Evolutionary conservation across 2,329 filamentous ascomycete species (phyloP), one percentile per base, ranked within the genome.

Genomic region (Arthrobotrys musiformis): DNA sequence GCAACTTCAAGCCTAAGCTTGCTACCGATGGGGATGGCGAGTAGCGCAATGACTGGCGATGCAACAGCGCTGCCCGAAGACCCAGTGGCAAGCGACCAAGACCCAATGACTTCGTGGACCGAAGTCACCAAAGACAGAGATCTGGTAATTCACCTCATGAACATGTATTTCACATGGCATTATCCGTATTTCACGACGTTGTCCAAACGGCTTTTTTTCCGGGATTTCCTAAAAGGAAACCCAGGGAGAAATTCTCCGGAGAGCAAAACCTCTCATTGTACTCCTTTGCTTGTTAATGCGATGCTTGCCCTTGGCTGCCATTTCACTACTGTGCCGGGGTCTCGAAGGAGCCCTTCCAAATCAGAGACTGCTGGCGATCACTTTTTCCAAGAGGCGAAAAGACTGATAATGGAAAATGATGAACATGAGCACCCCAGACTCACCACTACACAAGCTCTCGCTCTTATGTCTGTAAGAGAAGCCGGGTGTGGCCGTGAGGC

Each of bases 151-250:
- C 94, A 97, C 83, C 88, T 99, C 17, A 89, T 99, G 82, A 94
- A 94, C 81, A 94, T 98, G 92, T 99, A 99, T 84, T 98, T 98
- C 84, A 93, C 90, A 81, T 98, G 94, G 92, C 95, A 98, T 84
- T 98, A 98, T 83, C 91, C 93, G 17, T 98, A 95, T 84, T 99
- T 98, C 83, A 94, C 93, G 2, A 95, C 92, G 0, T 86, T 98
- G 5, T 94, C 94, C 11, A 96, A 93, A 82, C 90, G 88, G 40
- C 85, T 97, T 33, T 98, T 99, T 82, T 94, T 92, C 82, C 88
- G 91, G 46, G 94, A 98, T 82, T 97, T 97, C 81, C 83, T 91
- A 50, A 88, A 87, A 13, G 94, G 95, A 0, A 90, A 87, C 78
- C 88, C 88, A 2, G 85, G 86, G 0, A 84, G 86, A 6, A 33